These are phyloP conservation scores for Moesziomyces parantarcticus DNA, from an alignment of 1,284 basidiomycete genomes.

Conservation along the genomic window DNA sequence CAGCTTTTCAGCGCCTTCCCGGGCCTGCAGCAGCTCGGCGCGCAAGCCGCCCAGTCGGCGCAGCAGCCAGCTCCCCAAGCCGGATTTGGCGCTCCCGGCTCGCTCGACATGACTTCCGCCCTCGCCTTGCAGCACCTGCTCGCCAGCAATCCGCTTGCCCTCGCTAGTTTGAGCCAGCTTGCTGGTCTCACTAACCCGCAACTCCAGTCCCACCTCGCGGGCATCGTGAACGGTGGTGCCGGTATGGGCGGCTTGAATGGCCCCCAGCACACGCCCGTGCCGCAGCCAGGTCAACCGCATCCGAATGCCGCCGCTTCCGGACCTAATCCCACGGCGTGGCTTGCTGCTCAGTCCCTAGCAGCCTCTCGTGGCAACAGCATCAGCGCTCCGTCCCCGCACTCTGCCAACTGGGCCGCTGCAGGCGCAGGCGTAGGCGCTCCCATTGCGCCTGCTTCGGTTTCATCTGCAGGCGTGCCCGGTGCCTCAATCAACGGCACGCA, in stretches of 20 bases:
- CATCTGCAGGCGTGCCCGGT: conserved; percentile 1
- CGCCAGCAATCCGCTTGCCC: conserved; percentile 58
- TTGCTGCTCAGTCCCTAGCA: conserved; percentile 26
- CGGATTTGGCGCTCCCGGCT: conserved; percentile 21
- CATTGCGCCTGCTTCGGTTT: conserved; percentile 8
- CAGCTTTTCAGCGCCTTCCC: conserved; percentile 34
- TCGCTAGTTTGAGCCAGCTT: conserved; percentile 47
- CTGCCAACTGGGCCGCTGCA: conserved; percentile 17
- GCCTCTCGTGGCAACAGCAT: conserved; percentile 26
- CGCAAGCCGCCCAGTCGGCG: conserved; percentile 10
- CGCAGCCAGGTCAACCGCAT: conserved; percentile 30
- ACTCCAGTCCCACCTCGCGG: conserved; percentile 46
- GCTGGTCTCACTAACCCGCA: conserved; percentile 51
- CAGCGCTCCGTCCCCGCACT: conserved; percentile 30
- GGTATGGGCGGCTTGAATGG: conserved; percentile 20
- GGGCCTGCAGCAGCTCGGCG: conserved; percentile 22
- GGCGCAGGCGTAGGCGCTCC: conserved; percentile 4
- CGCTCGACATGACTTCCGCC: conserved; percentile 61
- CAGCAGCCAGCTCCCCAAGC: conserved; percentile 23
- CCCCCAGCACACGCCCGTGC: conserved; percentile 11
- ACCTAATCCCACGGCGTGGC: conserved; percentile 20
- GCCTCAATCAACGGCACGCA: conserved; percentile 6
- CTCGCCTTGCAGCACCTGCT: conserved; percentile 66
- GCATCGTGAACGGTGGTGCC: conserved; percentile 34
- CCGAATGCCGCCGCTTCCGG: conserved; percentile 14